Evolutionary conservation across 306 rosid genomes (phyloP).

Genomic region (Cicer bijugum): DNA sequence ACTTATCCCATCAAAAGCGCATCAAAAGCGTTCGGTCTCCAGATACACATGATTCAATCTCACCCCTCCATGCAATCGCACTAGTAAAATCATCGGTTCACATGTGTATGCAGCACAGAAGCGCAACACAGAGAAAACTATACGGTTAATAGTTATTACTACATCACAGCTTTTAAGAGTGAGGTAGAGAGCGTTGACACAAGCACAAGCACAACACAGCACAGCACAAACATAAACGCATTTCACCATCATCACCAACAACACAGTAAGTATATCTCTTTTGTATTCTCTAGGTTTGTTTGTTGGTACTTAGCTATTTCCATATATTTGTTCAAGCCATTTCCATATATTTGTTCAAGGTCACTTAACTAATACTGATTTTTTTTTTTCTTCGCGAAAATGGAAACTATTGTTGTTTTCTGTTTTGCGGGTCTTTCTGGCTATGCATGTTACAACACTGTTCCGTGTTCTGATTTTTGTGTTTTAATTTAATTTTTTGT

Average conservation of each 20-base stretch:
- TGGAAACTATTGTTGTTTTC: neutral
- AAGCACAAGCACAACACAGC: neutral
- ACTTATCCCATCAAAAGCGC: slow-evolving; percentile 13
- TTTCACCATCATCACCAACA: neutral
- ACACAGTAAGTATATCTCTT: neutral
- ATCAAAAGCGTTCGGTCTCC: neutral
- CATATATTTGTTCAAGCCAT: neutral
- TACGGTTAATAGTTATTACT: neutral
- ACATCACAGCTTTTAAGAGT: slow-evolving; percentile 19
- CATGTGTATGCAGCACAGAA: neutral
- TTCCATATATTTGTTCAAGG: slow-evolving; percentile 19
- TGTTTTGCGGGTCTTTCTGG: neutral
- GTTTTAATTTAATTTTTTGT: neutral
- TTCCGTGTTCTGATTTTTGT: neutral
- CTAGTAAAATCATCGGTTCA: neutral
- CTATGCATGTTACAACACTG: slow-evolving; percentile 31
- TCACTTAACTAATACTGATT: neutral
- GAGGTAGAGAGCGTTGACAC: slow-evolving; percentile 35
- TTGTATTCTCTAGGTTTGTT: neutral
- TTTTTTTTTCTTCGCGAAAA: neutral
- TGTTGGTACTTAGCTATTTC: neutral
- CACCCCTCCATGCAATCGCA: neutral
- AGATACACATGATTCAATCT: neutral
- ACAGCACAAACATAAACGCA: neutral
- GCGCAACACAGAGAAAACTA: neutral